phyloP scores from a whole-genome alignment of 2,329 filamentous ascomycete species.

The Sporothrix protearum region DNA sequence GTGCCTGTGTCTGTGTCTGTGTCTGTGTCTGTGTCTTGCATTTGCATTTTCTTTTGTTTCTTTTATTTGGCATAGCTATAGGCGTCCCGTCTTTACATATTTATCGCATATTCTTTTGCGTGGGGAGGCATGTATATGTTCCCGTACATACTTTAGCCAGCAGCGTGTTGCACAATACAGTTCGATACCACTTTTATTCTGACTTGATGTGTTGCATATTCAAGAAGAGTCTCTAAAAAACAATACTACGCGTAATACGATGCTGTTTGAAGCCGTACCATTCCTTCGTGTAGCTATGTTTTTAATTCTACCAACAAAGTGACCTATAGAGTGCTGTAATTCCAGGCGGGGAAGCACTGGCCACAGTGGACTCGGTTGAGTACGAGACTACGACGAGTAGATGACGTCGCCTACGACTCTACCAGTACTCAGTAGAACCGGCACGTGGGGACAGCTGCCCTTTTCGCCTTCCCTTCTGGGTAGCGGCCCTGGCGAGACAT shows the following conservation, averaged over 20 bases:
- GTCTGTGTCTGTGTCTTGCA: not conserved
- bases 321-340: not conserved
- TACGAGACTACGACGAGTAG: no score
- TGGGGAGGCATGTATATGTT: not conserved
- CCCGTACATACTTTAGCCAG: not conserved
- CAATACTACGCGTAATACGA: no score
- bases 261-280: no score
- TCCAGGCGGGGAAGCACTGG: not conserved
- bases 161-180: not conserved
- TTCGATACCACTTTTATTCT: not conserved
- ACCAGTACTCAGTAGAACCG: no score
- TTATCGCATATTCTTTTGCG: not conserved
- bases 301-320: not conserved
- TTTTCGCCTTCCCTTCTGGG: not conserved
- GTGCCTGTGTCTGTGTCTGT: not conserved
- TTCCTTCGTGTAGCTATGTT: not conserved
- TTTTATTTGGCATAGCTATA: conserved; percentile 6
- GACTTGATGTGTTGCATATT: not conserved
- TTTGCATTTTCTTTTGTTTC: not conserved
- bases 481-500: not conserved
- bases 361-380: no score
- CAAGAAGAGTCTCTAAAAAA: not conserved
- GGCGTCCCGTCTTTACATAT: not conserved
- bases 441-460: conserved; percentile 21
- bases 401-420: conserved; percentile 26